These are phyloP conservation scores for Solanum hybrid DNA, from an alignment of 305 asterid species.

Conservation along the genomic window DNA sequence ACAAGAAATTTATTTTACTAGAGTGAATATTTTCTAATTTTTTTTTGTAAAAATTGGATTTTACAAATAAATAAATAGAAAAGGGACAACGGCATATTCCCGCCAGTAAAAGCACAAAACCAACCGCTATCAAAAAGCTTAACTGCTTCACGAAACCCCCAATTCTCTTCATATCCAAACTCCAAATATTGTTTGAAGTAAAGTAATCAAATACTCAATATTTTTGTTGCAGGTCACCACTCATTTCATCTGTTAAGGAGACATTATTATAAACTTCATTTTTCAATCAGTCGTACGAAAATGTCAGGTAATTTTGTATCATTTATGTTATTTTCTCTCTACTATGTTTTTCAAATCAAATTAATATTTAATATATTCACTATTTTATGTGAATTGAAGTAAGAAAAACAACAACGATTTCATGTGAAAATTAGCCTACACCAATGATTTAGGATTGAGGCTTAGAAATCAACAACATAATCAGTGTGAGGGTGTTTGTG, in stretches of 20 bases:
- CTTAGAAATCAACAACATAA: not conserved
- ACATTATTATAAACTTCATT: not conserved
- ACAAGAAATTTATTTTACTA: no score
- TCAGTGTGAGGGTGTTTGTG: not conserved
- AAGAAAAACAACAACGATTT: not conserved
- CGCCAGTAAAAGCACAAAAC: conserved; percentile 24
- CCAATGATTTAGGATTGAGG: not conserved
- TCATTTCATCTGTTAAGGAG: not conserved
- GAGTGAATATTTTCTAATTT: no score
- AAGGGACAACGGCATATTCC: conserved; percentile 32
- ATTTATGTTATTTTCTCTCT: not conserved
- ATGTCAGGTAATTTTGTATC: not conserved
- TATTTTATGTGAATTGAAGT: not conserved
- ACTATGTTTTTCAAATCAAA: not conserved
- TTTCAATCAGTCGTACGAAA: not conserved
- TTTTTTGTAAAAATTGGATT: no score
- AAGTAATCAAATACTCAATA: not conserved
- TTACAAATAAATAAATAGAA: not conserved
- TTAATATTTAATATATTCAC: not conserved
- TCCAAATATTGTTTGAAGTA: not conserved
- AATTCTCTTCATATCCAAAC: not conserved
- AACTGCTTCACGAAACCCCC: not conserved
- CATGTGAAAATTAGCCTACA: not conserved
- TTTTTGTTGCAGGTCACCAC: not conserved
- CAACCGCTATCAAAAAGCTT: conserved; percentile 14